Evolutionary conservation across 78 protist genomes (phyloP), one percentile per base, ranked within the genome.

Genomic region (Chrysochromulina parva): DNA sequence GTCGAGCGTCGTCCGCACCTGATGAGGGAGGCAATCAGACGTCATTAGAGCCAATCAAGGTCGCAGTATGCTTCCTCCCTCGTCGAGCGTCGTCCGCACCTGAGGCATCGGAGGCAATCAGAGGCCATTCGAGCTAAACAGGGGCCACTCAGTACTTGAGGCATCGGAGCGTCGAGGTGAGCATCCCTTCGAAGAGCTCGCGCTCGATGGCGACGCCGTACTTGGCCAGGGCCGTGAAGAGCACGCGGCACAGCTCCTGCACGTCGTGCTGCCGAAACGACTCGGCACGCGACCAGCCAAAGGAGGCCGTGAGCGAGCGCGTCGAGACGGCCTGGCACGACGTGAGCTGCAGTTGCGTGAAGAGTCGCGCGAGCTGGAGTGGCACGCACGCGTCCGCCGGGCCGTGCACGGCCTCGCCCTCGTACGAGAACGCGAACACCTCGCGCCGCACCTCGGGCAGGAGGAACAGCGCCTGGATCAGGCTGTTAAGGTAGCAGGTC

Each of bases 401-500:
- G 60, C 60, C 80, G 69, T 90, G 82, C 54, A 28, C 24, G 16
- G 48, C 78, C 58, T 50, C 80, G 47, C 50, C 80, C 26, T 22
- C 26, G 55, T 9, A 47, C n/a, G 4, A 17, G 13, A 3, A 91
- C 55, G 7, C 11, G 89, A 80, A 90, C 26, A 94, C 47, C 24
- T 9, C 28, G 38, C 24, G 65, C 7, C 97, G 86, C 24, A 95
- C 85, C 76, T 90, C 88, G 55, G 95, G 96, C 1, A 71, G 22
- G 90, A 86, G 59, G 93, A 82, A 95, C 26, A 95, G 88, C 26
- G 93, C 0, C 88, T 95, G 97, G 22, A 95, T 13, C 50, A 95
- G 93, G 22, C 94, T 78, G 89, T 94, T 94, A 60, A 95, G 89
- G 85, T 94, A 95, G 87, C 97, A 95, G 17, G 97, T 95, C 20